Percentiles rank a stretch among this genome's conserved stretches.
phyloP scores from a whole-genome alignment of 306 rosid genomes.

The Vigna nakashimae region DNA sequence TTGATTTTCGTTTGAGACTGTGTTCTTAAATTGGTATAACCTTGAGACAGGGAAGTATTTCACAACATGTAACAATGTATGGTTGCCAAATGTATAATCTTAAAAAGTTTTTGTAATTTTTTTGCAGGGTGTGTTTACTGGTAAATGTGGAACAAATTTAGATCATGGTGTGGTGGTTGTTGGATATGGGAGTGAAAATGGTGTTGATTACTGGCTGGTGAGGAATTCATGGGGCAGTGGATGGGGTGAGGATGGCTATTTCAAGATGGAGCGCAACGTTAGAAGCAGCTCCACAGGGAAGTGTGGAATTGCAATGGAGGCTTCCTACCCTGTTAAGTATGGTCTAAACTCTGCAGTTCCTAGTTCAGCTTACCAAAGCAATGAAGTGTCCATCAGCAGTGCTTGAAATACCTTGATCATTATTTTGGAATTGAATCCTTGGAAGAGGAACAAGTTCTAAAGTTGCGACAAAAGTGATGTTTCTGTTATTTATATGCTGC shows the following conservation, averaged over 20 bases:
- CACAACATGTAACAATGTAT: not conserved
- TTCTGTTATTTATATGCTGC: not conserved
- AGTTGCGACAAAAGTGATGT: constrained; percentile 26
- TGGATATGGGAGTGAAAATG: constrained; percentile 88
- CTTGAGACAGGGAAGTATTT: not conserved
- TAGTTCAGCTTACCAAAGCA: constrained; percentile 27
- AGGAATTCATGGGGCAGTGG: constrained; percentile 93
- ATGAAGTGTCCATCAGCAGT: constrained; percentile 51
- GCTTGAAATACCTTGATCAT: constrained; percentile 39
- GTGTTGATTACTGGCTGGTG: constrained; percentile 87
- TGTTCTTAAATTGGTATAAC: not conserved
- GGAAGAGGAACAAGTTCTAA: constrained; percentile 23
- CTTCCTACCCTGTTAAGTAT: constrained; percentile 83
- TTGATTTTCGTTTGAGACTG: not conserved
- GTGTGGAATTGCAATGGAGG: constrained; percentile 83
- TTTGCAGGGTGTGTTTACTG: constrained; percentile 84
- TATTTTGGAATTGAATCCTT: not conserved
- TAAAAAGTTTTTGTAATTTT: not conserved
- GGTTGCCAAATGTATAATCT: not conserved
- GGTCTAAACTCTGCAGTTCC: constrained; percentile 42
- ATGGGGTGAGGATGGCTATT: constrained; percentile 94
- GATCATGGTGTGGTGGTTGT: constrained; percentile 92
- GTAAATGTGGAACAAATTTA: constrained; percentile 67
- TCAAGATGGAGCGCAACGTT: constrained; percentile 76
- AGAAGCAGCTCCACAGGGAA: constrained; percentile 52